Base-by-base conservation (phyloP, 306 rosid species). In the Cajanus cajan region DNA sequence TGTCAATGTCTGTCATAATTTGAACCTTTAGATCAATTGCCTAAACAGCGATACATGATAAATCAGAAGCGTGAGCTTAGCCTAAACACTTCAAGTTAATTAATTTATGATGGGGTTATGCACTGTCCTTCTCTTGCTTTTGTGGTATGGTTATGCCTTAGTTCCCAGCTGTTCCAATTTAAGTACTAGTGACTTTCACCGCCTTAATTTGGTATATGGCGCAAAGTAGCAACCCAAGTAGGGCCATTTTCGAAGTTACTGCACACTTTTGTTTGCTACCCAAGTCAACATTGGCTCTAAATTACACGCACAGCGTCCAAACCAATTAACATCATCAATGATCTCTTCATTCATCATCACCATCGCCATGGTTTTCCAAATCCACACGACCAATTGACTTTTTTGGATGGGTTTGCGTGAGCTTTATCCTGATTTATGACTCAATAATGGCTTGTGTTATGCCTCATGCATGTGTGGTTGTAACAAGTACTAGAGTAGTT, bases 1-100 rank as follows among this genome's bases (percentile, higher is more conserved):
- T 83, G 86, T 83, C 87, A 71, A 76, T 71, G 44, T 79, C 70
- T 58, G 39, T 58, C 80, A 86, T 66, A 80, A 76, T 86, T 69
- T 45, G 55, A 78, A 82, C 68, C 69, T 79, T 78, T 82, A 61
- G 78, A 78, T 85, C 11, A 68, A 61, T 36, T 71, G 51, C 84
- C 68, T 33, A 43, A 83, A 31, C 37, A 44, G 73, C 76, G 51
- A 72, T 67, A 61, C 68, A 68, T 72, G 73, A 73, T 78, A 51
- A 41, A 74, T 59, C 59, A 48, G 64, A 67, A 19, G 21, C 80
- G 44, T 69, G 40, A 50, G 33, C 78, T 34, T 52, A 78, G 57
- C 70, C 81, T 50, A 75, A 80, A 34, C 70, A 76, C 80, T 85
- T 79, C 25, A 41, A 76, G 43, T 76, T 57, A 39, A 78, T 73